Evolutionary conservation across 331 rosid species (phyloP), one percentile per base, ranked within the genome.

Genomic region (Arachis monticola): DNA sequence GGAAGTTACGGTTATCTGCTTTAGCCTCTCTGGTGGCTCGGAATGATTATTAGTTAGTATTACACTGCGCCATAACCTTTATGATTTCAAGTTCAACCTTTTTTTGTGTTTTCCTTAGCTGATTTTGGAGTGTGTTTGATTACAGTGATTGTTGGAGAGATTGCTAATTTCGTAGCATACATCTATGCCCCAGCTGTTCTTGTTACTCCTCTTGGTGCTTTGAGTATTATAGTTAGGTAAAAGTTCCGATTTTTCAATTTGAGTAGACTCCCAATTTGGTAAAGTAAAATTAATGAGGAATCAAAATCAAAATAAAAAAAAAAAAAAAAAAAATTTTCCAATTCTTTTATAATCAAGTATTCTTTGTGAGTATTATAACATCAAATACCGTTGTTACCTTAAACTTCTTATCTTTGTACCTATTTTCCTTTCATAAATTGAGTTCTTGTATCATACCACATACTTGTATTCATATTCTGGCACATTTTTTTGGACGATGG

Each of bases 221-320:
- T 94, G 76, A 94, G 98, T 86, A 94, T 94, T 75, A 91, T 94
- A 81, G 92, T 94, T 47, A 94, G 99, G 99, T 94, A 82, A 64
- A 60, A 6, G 1, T 6, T 35, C 40, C 4, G 40, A 35, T 35
- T 35, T 35, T 35, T 2, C 22, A 35, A 35, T 35, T 2, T 35
- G 4, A 35, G 40, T 35, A 35, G 4, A 2, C 40, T 3, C 40
- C 40, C 40, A 35, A 35, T 35, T 35, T 35, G 40, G 40, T 35
- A 2, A 35, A 35, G 2, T 35, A 1, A 35, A 35, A 35, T 4
- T 4, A 35, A 17, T 35, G 40, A 35, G 0, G 40, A 2, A 35
- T 35, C 40, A 35, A 1, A n/a, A n/a, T n/a, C n/a, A n/a, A n/a
- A n/a, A n/a, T n/a, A n/a, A n/a, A n/a, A n/a, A n/a, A n/a, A n/a